Percentiles rank a stretch among this genome's conserved stretches.
Evolutionary conservation across 1,284 basidiomycete genomes (phyloP).

Genomic region (Retiboletus flavoniger): DNA sequence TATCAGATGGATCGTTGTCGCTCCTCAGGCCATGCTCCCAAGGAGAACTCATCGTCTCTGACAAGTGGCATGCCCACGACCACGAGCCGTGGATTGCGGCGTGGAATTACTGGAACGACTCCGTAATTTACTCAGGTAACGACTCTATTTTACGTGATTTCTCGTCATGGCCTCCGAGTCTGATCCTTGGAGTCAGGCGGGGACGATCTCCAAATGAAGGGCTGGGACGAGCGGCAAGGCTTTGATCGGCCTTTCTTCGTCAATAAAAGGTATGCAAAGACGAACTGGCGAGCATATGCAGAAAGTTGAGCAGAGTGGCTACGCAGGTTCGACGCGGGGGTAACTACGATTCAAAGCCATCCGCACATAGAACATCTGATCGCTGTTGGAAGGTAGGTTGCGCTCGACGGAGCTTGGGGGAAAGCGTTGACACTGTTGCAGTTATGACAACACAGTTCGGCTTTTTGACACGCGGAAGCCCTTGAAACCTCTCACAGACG

Average conservation of each 20-base stretch:
- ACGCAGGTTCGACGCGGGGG: constrained; percentile 78
- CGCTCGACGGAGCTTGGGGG: neutral
- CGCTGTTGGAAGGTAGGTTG: constrained; percentile 82
- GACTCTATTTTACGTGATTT: neutral
- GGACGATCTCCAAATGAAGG: constrained; percentile 88
- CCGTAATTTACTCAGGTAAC: constrained; percentile 81
- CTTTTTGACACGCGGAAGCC: constrained; percentile 84
- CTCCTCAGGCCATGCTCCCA: constrained; percentile 51
- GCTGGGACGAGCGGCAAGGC: constrained; percentile 84
- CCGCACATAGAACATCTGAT: constrained; percentile 79
- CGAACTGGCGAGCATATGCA: neutral
- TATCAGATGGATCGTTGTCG: constrained; percentile 74
- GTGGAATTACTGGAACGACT: constrained; percentile 83
- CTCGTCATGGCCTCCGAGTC: neutral
- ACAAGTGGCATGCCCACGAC: constrained; percentile 87
- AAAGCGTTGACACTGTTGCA: constrained; percentile 32
- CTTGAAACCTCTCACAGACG: constrained; percentile 54
- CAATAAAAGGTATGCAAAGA: constrained; percentile 64
- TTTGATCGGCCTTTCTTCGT: constrained; percentile 62
- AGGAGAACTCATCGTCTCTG: constrained; percentile 44
- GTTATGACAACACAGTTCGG: constrained; percentile 83
- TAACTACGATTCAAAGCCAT: constrained; percentile 88
- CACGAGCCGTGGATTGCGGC: constrained; percentile 93
- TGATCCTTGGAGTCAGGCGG: constrained; percentile 61
- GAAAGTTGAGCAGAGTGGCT: constrained; percentile 3